Evolutionary conservation across 1,284 basidiomycete species (phyloP), one percentile per base, ranked within the genome.

Genomic region (Crepidotus sp.): DNA sequence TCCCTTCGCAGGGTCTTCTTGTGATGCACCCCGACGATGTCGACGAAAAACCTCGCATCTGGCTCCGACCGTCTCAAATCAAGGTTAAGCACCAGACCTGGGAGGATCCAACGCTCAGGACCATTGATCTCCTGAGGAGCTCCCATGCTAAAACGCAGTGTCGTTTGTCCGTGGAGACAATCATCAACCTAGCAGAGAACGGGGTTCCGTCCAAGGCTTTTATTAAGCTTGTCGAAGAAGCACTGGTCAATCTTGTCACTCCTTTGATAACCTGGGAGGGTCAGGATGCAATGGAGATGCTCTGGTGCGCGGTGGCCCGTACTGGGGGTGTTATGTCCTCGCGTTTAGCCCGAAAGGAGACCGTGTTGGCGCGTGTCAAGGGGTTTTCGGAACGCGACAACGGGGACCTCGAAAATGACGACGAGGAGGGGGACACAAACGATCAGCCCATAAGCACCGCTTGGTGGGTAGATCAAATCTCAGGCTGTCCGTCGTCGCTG

Each of bases 181-280:
- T 76, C 27, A 67, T 76, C 37, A 75, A 74, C 49, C 57, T 77
- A 6, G 64, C 67, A 4, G 69, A 75, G 40, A 76, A 76, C 51
- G 67, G 69, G 0, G 74, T 77, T 6, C 62, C 63, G 6, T 54
- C 58, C 18, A 8, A 46, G 0, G 60, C 61, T 6, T 71, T 76
- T 46, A 47, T 62, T 7, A 40, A 59, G 8, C 54, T 76, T 0
- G 51, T 75, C 32, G 59, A 61, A 37, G 47, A 59, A 18, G 61
- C 61, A 3, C 51, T 76, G 0, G 46, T 57, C 19, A 33, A 22
- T 24, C 14, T 41, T 15, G 38, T 70, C 9, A 52, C 61, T 8
- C 60, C 59, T 0, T 56, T 75, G 2, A 58, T 69, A 8, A 59
- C 59, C 2, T 77, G 73, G 73, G 63, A 71, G 8, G 65, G 64